Evolutionary conservation across 1,284 basidiomycete species (phyloP).

Genomic region (Moesziomyces antarcticus): DNA sequence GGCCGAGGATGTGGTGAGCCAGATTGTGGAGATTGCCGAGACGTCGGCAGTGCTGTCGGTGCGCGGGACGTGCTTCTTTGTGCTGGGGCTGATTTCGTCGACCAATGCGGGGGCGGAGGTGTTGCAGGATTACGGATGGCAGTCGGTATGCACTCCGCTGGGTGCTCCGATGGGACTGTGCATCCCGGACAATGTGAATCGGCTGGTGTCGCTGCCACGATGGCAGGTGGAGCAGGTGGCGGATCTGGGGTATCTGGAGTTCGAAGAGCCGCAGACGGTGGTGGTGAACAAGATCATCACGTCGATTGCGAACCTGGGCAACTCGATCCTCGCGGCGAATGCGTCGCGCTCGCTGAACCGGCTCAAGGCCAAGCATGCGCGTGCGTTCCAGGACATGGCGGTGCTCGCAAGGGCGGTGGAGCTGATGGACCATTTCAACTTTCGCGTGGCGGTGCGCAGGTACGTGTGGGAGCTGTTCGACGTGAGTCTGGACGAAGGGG

Average conservation of each 20-base stretch:
- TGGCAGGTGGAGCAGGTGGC: conserved; percentile 72
- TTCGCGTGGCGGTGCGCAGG: conserved; percentile 80
- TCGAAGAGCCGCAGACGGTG: conserved; percentile 71
- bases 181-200: conserved; percentile 82
- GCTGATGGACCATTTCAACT: conserved; percentile 74
- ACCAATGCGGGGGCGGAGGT: conserved; percentile 81
- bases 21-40: conserved; percentile 89
- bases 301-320: conserved; percentile 91
- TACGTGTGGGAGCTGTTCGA: conserved; percentile 94
- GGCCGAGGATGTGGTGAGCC: conserved; percentile 89
- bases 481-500: conserved; percentile 56
- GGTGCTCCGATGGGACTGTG: conserved; percentile 89
- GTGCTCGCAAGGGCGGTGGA: conserved; percentile 57
- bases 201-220: conserved; percentile 83
- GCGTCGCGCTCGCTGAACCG: conserved; percentile 56
- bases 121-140: conserved; percentile 89
- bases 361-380: conserved; percentile 71
- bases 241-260: conserved; percentile 33
- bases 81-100: conserved; percentile 83
- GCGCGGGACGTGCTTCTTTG: conserved; percentile 95
- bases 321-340: conserved; percentile 84
- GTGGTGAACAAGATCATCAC: conserved; percentile 86
- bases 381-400: conserved; percentile 45
- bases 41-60: conserved; percentile 88
- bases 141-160: conserved; percentile 80